Base-by-base conservation (phyloP, 371 early-diverging fungal species). In the Rhizomucor pusillus region DNA sequence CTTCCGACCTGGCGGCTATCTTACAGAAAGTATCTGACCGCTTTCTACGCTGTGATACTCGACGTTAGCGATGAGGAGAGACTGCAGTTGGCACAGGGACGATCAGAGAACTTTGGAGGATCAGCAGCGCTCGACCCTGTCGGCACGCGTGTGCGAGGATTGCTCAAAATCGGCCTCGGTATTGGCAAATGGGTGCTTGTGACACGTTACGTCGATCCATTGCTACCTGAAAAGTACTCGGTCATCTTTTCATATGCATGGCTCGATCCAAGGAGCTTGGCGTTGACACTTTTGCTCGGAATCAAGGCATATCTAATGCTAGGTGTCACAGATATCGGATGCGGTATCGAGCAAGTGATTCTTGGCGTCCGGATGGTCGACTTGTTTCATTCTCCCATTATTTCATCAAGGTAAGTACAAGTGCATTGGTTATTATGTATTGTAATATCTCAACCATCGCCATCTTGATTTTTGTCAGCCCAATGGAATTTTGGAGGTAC, bases 401-500 rank as follows among this genome's bases (percentile, higher is more conserved):
- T 73, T 18, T 40, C 74, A 10, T 22, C 45, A 14, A 44, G 62
- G 62, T 62, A 57, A 49, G 23, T 37, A 36, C 1, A 62, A 55
- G 39, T 37, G 58, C 7, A 29, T 14, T 60, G 59, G 13, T 43
- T 63, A 25, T 59, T 59, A 60, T 63, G 63, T 5, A 1, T 1
- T 56, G 56, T 18, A 59, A 56, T 1, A 58, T 60, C 25, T 34
- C 60, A 6, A 48, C 62, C 20, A 45, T 48, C 34, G 16, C n/a
- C 16, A 23, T 50, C 14, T n/a, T 23, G 9, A 40, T 33, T 33
- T 7, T 35, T 2, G n/a, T 20, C 45, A 70, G 71, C 49, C 74
- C 71, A 43, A 56, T 58, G 22, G 74, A 73, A 53, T 73, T 73
- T 29, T 73, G 74, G 74, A 64, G 72, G 72, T 71, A 67, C 52